phyloP scores from a whole-genome alignment of 2,329 filamentous ascomycete species.

The Trichoderma arundinaceum region DNA sequence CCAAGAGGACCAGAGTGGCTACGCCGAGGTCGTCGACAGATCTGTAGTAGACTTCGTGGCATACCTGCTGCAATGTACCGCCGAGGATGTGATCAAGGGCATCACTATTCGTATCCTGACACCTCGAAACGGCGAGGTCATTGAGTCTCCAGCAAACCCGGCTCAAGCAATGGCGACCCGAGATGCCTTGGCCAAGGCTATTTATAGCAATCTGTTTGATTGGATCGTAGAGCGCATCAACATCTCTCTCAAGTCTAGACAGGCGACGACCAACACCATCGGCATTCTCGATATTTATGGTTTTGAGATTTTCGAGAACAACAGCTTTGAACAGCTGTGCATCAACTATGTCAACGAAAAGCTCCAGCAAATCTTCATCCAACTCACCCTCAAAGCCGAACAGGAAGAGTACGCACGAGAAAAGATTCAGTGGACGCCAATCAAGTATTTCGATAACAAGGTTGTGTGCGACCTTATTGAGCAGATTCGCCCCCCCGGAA shows the following conservation, averaged over 20 bases:
- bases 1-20: conserved; percentile 84
- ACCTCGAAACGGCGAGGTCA: conserved; percentile 68
- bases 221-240: conserved; percentile 97
- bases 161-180: conserved; percentile 85
- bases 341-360: conserved; percentile 99
- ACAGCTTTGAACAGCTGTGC: conserved; percentile 98
- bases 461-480: conserved; percentile 97
- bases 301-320: conserved; percentile 99
- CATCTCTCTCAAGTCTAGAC: conserved; percentile 79
- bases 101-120: conserved; percentile 88
- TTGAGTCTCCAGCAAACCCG: conserved; percentile 80
- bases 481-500: conserved; percentile 83
- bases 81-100: conserved; percentile 79
- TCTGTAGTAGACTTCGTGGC: conserved; percentile 94
- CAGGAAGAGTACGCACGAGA: conserved; percentile 97
- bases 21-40: conserved; percentile 84
- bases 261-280: conserved; percentile 79
- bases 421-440: conserved; percentile 98
- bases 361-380: conserved; percentile 98
- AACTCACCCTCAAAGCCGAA: conserved; percentile 93
- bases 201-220: conserved; percentile 97
- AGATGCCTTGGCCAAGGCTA: conserved; percentile 91
- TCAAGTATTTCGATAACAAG: conserved; percentile 99
- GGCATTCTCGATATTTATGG: conserved; percentile 99
- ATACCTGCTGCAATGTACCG: conserved; percentile 87